Evolutionary conservation across 495 filamentous ascomycete species (phyloP), one percentile per base, ranked within the genome.

Genomic region (Trichoderma gamsii): DNA sequence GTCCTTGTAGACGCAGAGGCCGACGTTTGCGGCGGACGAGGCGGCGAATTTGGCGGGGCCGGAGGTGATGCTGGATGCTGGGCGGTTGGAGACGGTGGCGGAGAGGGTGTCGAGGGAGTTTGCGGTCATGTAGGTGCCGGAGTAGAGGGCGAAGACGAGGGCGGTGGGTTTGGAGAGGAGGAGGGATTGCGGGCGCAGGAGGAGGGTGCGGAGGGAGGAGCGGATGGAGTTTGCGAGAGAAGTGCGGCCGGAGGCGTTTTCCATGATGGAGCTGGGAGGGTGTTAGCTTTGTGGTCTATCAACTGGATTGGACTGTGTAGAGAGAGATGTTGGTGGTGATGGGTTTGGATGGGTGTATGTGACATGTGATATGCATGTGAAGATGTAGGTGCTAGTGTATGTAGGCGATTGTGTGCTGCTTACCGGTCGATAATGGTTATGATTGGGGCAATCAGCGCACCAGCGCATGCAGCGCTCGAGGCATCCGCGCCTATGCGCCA

Each of bases 361-460:
- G 63, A 38, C 35, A 38, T 38, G 35, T 59, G 66, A 46, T 8
- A 46, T 44, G 65, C n/a, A 66, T 32, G 44, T 49, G 44, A 49
- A 63, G 59, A 27, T 15, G 23, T 25, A 15, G 59, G 59, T 35
- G 29, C 41, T 41, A 70, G 66, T 51, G 41, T 38, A 38, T 29
- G 29, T 29, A 29, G 29, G 4, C 29, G 1, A 29, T 29, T 29
- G 4, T 38, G 5, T 38, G 35, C n/a, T 67, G 66, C 83, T 59
- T 82, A 96, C 92, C 91, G 89, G 77, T 97, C 94, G 80, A 98
- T 95, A 49, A 96, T 88, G 13, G 90, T 90, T 68, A 98, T 96
- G 38, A 95, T 73, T 9, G 94, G 94, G 71, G 94, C 91, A 71
- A 97, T 89, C 56, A 95, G 79, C 35, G 86, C 86, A n/a, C 91